These are phyloP conservation scores for Aethionema arabicum DNA, from an alignment of 345 rosid species.

Conservation along the genomic window DNA sequence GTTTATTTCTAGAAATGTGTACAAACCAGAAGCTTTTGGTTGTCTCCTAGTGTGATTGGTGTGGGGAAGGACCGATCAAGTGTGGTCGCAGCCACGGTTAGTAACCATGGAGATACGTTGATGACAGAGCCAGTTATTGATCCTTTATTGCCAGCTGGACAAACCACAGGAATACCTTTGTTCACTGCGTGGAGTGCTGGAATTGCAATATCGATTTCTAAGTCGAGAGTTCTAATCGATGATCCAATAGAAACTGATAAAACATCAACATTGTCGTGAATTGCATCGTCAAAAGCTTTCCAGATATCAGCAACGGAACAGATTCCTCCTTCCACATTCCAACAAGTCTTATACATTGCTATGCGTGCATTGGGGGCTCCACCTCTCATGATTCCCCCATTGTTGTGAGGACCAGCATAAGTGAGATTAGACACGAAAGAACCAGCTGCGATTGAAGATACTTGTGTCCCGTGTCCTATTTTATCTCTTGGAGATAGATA, in stretches of 20 bases:
- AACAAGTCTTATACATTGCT: slow-evolving; percentile 53
- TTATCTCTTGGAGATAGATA: slow-evolving; percentile 51
- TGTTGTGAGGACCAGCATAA: too few relatives aligned
- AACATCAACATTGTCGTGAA: slow-evolving; percentile 53
- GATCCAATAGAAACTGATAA: slow-evolving; percentile 43
- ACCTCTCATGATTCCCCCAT: slow-evolving; percentile 37
- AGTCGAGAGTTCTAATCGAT: slow-evolving; percentile 17
- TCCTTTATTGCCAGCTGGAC: slow-evolving; percentile 38
- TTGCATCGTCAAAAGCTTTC: slow-evolving; percentile 54
- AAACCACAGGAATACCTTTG: slow-evolving; percentile 40
- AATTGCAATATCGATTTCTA: slow-evolving; percentile 40
- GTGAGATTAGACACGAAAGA: slow-evolving; percentile 44
- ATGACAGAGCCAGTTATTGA: slow-evolving; percentile 34
- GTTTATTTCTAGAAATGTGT: too few relatives aligned
- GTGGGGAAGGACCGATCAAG: slow-evolving; percentile 46
- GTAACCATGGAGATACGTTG: slow-evolving; percentile 50
- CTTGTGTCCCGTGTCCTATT: slow-evolving; percentile 57
- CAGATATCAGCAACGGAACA: slow-evolving; percentile 46
- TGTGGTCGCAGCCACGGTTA: slow-evolving; percentile 48
- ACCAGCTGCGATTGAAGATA: slow-evolving; percentile 50
- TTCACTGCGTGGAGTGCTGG: slow-evolving; percentile 49
- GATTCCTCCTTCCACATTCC: slow-evolving; percentile 39
- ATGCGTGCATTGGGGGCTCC: slow-evolving; percentile 48
- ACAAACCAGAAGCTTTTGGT: slow-evolving; percentile 29
- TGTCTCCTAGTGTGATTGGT: slow-evolving; percentile 32